Conservation (phyloP, 2,329 filamentous ascomycete genomes). For the Colletotrichum tamarilloi region DNA sequence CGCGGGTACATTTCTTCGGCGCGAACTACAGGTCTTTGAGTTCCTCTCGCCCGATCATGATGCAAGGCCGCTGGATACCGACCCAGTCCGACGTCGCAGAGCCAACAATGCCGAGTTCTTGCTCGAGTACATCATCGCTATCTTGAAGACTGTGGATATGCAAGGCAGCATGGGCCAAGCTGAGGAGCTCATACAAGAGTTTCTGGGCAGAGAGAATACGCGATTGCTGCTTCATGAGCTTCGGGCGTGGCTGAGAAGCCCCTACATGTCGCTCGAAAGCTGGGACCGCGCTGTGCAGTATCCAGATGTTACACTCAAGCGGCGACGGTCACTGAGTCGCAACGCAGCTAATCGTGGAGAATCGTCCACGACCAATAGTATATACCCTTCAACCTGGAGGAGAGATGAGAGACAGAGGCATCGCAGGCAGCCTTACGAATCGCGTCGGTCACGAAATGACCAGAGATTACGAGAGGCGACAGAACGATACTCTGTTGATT, state of each 20-base stretch:
- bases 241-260: slow-evolving; percentile 84
- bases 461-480: slow-evolving; percentile 27
- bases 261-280: slow-evolving; percentile 74
- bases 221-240: slow-evolving; percentile 87
- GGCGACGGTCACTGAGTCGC: slow-evolving; percentile 31
- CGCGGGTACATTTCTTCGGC: slow-evolving; percentile 82
- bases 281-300: slow-evolving; percentile 90
- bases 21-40: slow-evolving; percentile 85
- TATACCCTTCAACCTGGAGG: slow-evolving; percentile 35
- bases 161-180: slow-evolving; percentile 83
- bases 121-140: slow-evolving; percentile 85
- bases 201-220: slow-evolving; percentile 79
- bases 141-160: slow-evolving; percentile 85
- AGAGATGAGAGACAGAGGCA: slow-evolving; percentile 30
- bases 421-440: slow-evolving; percentile 10
- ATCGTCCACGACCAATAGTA: slow-evolving; percentile 6
- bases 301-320: slow-evolving; percentile 15
- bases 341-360: neutral
- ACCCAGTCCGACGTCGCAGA: slow-evolving; percentile 41
- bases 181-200: slow-evolving; percentile 82
- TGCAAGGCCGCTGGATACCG: slow-evolving; percentile 12
- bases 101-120: slow-evolving; percentile 84
- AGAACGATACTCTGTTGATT: slow-evolving; percentile 27
- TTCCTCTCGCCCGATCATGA: slow-evolving; percentile 64
- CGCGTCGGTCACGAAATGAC: slow-evolving; percentile 23